Evolutionary conservation across 116 monocot species (phyloP), one percentile per base, ranked within the genome.

Genomic region (Trichopus zeylanicus): DNA sequence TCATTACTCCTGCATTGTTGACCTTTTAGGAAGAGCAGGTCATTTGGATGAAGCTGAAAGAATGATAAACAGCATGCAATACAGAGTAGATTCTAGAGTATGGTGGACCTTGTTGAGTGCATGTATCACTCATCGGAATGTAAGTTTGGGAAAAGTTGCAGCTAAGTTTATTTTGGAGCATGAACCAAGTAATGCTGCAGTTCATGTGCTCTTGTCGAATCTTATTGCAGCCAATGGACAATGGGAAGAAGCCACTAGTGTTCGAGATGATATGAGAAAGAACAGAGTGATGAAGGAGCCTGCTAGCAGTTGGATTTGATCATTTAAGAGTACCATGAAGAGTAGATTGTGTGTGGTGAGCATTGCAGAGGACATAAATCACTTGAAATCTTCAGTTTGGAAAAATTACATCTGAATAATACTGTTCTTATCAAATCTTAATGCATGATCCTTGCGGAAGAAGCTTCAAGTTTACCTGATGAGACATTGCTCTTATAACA

Each of bases 71-170:
- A 18, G 16, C 4, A 78, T 83, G 67, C 53, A 47, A 2, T 54
- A 24, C 12, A 46, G 63, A 53, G 61, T 63, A 5, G 70, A 67
- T 53, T 55, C 51, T 24, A 59, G 64, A 18, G 51, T 75, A 6
- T 83, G 78, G 83, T 71, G 78, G 64, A 38, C 57, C 1, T 48
- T 83, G 37, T 67, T 83, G 16, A 71, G 71, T 26, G 66, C 63
- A 24, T 78, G 83, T 46, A 63, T 53, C 29, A 64, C 68, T 63
- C 70, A 83, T 38, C 56, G 53, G 25, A 75, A 83, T 47, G 34
- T 26, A 28, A 68, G 67, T 29, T 53, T 83, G 25, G 78, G 66
- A 32, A 49, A 53, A 51, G 48, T 67, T 11, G 73, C 77, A 3
- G 70, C 77, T 24, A 49, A 65, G 4, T 55, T 48, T 18, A 22